Evolutionary conservation across 208 protist genomes (phyloP).

Genomic region (Phytomonas serpens): DNA sequence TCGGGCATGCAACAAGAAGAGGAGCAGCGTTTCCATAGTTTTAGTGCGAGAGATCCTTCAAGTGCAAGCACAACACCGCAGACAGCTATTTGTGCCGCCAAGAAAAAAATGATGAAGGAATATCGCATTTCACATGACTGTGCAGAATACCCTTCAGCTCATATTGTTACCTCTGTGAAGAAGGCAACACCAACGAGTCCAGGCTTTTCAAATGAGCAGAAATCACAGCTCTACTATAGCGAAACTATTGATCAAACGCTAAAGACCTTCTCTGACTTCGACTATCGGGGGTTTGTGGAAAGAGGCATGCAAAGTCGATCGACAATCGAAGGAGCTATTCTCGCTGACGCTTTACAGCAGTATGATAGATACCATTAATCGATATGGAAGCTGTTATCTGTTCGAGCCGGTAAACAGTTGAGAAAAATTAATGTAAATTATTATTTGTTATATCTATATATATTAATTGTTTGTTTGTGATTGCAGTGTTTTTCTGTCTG

Average conservation of each 20-base stretch:
- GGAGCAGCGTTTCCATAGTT: constrained; percentile 25
- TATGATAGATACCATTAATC: constrained; percentile 41
- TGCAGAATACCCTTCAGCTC: background rate
- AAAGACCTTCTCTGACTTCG: constrained; percentile 47
- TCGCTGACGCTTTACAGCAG: constrained; percentile 69
- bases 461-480: constrained; percentile 1
- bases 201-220: constrained; percentile 32
- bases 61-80: background rate
- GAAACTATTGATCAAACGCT: constrained; percentile 36
- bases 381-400: background rate
- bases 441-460: background rate
- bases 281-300: constrained; percentile 72
- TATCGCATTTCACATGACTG: constrained; percentile 25
- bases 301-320: constrained; percentile 34
- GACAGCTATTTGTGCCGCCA: constrained; percentile 9
- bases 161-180: background rate
- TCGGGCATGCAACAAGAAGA: constrained; percentile 38
- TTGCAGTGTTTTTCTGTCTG: background rate
- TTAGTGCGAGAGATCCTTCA: constrained; percentile 1
- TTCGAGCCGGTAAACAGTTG: background rate
- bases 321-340: constrained; percentile 61
- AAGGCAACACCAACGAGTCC: constrained; percentile 15
- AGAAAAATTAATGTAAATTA: background rate
- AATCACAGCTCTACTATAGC: constrained; percentile 33
- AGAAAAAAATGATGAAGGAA: constrained; percentile 35